Evolutionary conservation across 495 filamentous ascomycete genomes (phyloP), one percentile per base, ranked within the genome.

Genomic region (Podospora bellae-mahoneyi): DNA sequence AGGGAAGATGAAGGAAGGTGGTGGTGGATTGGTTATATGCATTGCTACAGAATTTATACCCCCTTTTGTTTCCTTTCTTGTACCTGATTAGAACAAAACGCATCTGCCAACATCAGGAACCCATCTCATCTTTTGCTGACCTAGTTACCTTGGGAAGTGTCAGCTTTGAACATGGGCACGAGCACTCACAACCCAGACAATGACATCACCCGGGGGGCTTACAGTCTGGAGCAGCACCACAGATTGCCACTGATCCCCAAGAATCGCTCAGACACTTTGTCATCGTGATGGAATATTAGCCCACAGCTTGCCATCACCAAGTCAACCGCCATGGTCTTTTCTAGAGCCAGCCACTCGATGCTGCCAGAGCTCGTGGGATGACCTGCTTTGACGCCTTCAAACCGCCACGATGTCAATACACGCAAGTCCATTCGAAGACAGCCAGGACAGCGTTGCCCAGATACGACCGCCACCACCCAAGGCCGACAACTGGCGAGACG

Each of bases 401-500:
- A 48, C 39, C 39, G 13, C n/a, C 16, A 6, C 19, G 0, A 59
- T 27, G 27, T 32, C 60, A 5, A 3, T 28, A 10, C 60, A 13
- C 60, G 5, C 13, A 32, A 30, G 3, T 5, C 27, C 60, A 19
- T 0, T 18, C n/a, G 26, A 59, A 23, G n/a, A 59, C 3, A 48
- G 39, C 39, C 39, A 48, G 39, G 39, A 16, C 26, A 20, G 9
- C 26, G 26, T 20, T 2, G 19, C 19, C 16, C 3, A 6, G 15
- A 59, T 59, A 27, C 5, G 20, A 13, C 13, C 19, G 9, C 15
- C 19, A 13, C 26, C 7, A 59, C 56, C 56, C 19, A 60, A 48
- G 9, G 19, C 26, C n/a, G 15, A 4, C 58, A 20, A 4, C 58
- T 19, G 39, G 30, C 70, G 60, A 1, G 59, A 71, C 34, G 70